These are phyloP conservation scores for Teunomyces tritomae DNA, from an alignment of 805 yeast species.

Conservation along the genomic window DNA sequence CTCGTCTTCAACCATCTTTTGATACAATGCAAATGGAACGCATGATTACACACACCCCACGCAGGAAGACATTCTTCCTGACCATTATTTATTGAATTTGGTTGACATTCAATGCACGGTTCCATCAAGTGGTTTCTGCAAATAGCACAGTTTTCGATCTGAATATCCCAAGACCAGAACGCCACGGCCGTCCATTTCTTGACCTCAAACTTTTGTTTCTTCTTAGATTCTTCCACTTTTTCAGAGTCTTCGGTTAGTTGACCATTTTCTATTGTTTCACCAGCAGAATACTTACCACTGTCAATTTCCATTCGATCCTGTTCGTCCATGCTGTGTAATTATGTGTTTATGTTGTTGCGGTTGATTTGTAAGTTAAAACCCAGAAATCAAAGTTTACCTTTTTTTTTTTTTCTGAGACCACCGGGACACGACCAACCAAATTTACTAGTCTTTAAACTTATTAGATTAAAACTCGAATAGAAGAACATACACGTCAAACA, in stretches of 20 bases:
- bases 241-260: conserved; percentile 19
- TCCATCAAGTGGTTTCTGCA: conserved; percentile 98
- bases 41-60: conserved; percentile 96
- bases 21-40: conserved; percentile 97
- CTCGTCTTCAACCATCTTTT: conserved; percentile 93
- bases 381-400: background rate
- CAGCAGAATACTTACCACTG: conserved; percentile 17
- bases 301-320: conserved; percentile 34
- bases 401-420: background rate
- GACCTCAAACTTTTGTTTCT: conserved; percentile 70
- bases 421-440: background rate
- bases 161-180: conserved; percentile 99
- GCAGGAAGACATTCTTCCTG: conserved; percentile 88
- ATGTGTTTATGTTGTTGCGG: background rate
- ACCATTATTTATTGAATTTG: conserved; percentile 60
- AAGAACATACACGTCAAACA: background rate
- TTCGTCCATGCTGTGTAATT: conserved; percentile 9
- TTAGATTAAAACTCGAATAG: background rate
- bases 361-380: background rate
- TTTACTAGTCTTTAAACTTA: background rate
- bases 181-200: conserved; percentile 99
- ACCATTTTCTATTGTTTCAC: background rate
- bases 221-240: conserved; percentile 14
- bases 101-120: conserved; percentile 95
- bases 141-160: conserved; percentile 94